Evolutionary conservation across 176 grass and related monocot genomes (phyloP), one percentile per base, ranked within the genome.

Genomic region (Alopecurus myosuroides): DNA sequence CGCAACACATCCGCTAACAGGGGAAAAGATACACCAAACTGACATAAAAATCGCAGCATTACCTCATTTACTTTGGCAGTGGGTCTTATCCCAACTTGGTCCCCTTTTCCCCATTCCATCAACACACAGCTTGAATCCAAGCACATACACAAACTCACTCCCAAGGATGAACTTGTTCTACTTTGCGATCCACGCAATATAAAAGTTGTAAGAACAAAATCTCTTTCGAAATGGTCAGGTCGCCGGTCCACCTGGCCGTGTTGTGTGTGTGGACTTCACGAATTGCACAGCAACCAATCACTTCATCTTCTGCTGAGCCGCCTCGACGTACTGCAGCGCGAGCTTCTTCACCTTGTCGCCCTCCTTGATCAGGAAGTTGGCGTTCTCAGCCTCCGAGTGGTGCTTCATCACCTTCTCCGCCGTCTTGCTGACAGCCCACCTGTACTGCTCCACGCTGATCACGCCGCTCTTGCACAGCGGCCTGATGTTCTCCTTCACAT

Each of bases 291-390:
- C 18, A 55, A 39, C 15, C 58, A 13, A 15, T 83, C 79, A 88
- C 53, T 5, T 90, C 20, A 88, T 31, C 78, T 87, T 91, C 42
- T 90, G 81, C 77, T 92, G 96, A 50, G 93, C 87, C 26, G 94
- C 81, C 60, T 96, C 97, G 37, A 87, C 87, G 81, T 99, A 96
- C 88, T 99, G 97, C 25, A 94, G 87, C 1, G 93, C 91, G 5
- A 99, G 91, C 50, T 84, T 96, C 81, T 92, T 99, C 61, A 99
- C 97, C 86, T 96, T 99, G n/a, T 99, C 97, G 9, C 97, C 89
- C 57, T 94, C 93, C 81, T 96, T 96, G 79, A 99, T 92, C 37
- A 99, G 70, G 62, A 99, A 99, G 86, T 84, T 96, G 2, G 97
- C 97, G 60, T 86, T 96, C 77, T 96, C 85, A 6, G 90, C 89